Percentiles rank a stretch among this genome's conserved stretches.
Conservation (phyloP, 352 stramenopile genomes). For the Lagenidium giganteum region DNA sequence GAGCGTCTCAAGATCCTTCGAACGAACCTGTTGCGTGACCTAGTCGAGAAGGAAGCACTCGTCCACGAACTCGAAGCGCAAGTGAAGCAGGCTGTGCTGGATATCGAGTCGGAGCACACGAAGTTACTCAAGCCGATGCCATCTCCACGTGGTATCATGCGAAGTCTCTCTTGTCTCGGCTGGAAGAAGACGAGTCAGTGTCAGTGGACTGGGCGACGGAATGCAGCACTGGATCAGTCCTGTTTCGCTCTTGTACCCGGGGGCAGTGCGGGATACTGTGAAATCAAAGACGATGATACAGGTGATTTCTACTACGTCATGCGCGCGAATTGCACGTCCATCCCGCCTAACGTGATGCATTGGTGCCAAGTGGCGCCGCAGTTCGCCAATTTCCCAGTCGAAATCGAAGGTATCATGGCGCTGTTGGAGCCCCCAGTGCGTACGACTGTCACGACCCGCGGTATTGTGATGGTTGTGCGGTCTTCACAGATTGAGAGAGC, state of each 20-base stretch:
- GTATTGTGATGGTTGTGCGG: conserved; percentile 6
- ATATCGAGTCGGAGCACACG: no score
- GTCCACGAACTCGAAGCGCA: no score
- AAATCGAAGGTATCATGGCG: conserved; percentile 14
- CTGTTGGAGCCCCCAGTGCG: conserved; percentile 4
- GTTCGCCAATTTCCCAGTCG: conserved; percentile 12
- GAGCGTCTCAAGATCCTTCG: no score
- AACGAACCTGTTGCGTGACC: no score
- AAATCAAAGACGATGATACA: conserved; percentile 6
- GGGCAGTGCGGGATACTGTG: conserved; percentile 11
- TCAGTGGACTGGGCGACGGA: conserved; percentile 1
- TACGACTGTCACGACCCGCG: no score
- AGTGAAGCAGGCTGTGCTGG: no score
- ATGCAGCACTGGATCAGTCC: conserved; percentile 5
- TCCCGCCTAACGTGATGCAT: neutral
- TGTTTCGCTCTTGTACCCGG: conserved; percentile 5
- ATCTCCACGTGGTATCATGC: neutral
- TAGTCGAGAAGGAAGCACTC: no score
- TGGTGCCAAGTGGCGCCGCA: conserved; percentile 13
- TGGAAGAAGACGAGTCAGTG: conserved; percentile 16
- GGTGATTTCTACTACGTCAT: conserved; percentile 9
- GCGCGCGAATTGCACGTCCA: conserved; percentile 3
- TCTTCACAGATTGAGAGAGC: neutral
- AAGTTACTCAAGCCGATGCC: conserved; percentile 6
- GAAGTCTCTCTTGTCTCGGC: conserved; percentile 3